These are phyloP conservation scores for Massarina eburnea DNA, from an alignment of 2,329 filamentous ascomycete genomes.

Conservation along the genomic window DNA sequence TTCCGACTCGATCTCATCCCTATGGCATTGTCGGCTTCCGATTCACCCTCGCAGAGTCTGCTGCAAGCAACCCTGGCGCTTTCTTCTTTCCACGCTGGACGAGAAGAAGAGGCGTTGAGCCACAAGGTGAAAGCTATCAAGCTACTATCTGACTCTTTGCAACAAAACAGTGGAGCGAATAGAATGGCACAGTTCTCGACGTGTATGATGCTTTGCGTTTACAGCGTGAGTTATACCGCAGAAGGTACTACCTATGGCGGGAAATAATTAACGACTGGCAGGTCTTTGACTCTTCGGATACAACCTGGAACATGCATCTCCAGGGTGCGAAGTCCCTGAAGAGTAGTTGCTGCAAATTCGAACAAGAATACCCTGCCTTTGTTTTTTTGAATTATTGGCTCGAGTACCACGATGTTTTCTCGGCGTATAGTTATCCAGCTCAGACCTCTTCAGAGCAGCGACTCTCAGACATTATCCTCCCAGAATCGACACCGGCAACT, in stretches of 20 bases:
- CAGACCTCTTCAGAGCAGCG: conserved; percentile 22
- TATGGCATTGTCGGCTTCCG: conserved; percentile 46
- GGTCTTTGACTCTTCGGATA: conserved; percentile 54
- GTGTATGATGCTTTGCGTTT: conserved; percentile 56
- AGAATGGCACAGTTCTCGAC: conserved; percentile 49
- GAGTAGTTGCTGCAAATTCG: conserved; percentile 23
- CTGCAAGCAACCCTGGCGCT: conserved; percentile 51
- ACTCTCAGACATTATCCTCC: conserved; percentile 30
- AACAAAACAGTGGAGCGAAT: conserved; percentile 23
- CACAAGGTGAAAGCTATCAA: conserved; percentile 49
- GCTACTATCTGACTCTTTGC: conserved; percentile 44
- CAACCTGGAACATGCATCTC: conserved; percentile 51
- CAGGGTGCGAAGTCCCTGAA: conserved; percentile 47
- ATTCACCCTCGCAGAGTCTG: conserved; percentile 42
- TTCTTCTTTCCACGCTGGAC: conserved; percentile 47
- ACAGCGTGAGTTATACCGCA: conserved; percentile 43
- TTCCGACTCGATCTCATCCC: conserved; percentile 51
- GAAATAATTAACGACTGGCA: conserved; percentile 21
- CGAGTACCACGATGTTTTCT: conserved; percentile 52
- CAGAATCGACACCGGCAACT: conserved; percentile 34
- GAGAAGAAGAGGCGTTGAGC: conserved; percentile 44
- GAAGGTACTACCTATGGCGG: neutral
- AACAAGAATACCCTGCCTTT: conserved; percentile 27
- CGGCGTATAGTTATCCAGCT: conserved; percentile 45
- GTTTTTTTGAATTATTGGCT: conserved; percentile 52